phyloP scores from a whole-genome alignment of 805 yeast genomes.

The Middelhovenomyces tepae region DNA sequence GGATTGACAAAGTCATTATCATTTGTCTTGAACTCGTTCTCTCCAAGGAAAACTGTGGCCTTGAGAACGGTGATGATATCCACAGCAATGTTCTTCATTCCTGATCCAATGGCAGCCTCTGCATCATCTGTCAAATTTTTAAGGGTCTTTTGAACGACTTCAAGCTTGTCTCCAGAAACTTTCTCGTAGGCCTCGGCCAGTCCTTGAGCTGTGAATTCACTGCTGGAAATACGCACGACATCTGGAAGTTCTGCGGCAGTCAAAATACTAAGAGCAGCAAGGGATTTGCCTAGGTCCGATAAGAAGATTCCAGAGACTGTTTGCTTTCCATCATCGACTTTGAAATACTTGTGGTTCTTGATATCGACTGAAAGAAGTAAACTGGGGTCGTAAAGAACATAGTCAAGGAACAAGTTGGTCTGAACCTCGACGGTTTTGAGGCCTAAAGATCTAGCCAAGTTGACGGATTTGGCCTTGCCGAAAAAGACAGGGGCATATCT shows the following conservation, averaged over 20 bases:
- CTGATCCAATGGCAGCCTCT: no score
- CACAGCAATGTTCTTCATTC: no score
- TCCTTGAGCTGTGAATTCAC: conserved; percentile 11
- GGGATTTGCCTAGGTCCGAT: conserved; percentile 19
- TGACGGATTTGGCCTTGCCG: conserved; percentile 12
- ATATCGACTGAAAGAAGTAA: conserved; percentile 2
- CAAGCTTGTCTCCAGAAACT: conserved; percentile 16
- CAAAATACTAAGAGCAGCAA: conserved; percentile 18
- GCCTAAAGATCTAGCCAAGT: conserved; percentile 17
- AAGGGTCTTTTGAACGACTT: conserved; percentile 3
- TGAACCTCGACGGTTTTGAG: conserved; percentile 12
- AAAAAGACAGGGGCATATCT: conserved; percentile 6
- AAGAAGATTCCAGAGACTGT: conserved; percentile 14
- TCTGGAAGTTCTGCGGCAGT: conserved; percentile 19
- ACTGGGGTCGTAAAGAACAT: not conserved
- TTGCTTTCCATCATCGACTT: no score
- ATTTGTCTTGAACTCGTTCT: no score
- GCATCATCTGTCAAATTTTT: conserved; percentile 2
- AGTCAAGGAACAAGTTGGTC: not conserved
- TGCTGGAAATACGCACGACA: conserved; percentile 14
- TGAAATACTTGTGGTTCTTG: conserved; percentile 8
- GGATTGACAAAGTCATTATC: no score
- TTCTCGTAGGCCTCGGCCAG: conserved; percentile 15
- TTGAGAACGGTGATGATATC: no score
- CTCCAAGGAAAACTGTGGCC: no score